Evolutionary conservation across 2,329 filamentous ascomycete species (phyloP).

Genomic region (Beauveria sp.): DNA sequence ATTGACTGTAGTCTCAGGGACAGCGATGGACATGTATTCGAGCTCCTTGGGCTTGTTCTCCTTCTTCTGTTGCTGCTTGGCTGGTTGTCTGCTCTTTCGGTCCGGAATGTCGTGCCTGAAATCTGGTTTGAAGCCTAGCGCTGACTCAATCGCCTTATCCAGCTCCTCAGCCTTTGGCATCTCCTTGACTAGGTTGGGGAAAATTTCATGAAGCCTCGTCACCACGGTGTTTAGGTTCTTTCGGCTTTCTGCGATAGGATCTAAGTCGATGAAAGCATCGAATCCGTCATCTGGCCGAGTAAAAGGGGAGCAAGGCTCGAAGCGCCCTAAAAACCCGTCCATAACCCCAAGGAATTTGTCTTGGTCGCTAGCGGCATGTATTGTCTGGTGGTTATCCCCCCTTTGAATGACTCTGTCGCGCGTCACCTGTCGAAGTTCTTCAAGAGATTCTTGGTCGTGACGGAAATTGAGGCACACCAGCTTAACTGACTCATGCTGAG

Average conservation of each 20-base stretch:
- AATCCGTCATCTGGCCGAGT: conserved; percentile 71
- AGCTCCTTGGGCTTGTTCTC: conserved; percentile 38
- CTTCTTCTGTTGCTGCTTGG: conserved; percentile 21
- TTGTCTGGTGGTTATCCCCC: conserved; percentile 96
- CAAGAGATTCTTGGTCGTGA: conserved; percentile 69
- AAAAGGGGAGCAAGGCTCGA: conserved; percentile 66
- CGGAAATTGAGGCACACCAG: conserved; percentile 86
- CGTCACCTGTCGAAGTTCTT: conserved; percentile 67
- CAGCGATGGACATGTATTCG: conserved; percentile 49
- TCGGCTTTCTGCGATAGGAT: conserved; percentile 69
- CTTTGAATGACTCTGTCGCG: conserved; percentile 71
- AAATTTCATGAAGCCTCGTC: conserved; percentile 61
- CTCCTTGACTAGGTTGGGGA: conserved; percentile 65
- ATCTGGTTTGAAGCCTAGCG: conserved; percentile 69
- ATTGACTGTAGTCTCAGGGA: conserved; percentile 35
- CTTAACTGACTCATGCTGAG: conserved; percentile 53
- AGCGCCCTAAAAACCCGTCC: conserved; percentile 85
- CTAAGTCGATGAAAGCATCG: conserved; percentile 76
- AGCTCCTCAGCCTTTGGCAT: conserved; percentile 67
- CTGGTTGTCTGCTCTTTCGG: conserved; percentile 26
- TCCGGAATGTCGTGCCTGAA: conserved; percentile 68
- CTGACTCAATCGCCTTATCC: conserved; percentile 68
- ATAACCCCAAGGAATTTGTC: conserved; percentile 81
- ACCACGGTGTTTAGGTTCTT: conserved; percentile 79
- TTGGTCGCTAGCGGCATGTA: conserved; percentile 70